phyloP scores from a whole-genome alignment of 192 early-diverging fungal genomes.

The Coemansia sp. region DNA sequence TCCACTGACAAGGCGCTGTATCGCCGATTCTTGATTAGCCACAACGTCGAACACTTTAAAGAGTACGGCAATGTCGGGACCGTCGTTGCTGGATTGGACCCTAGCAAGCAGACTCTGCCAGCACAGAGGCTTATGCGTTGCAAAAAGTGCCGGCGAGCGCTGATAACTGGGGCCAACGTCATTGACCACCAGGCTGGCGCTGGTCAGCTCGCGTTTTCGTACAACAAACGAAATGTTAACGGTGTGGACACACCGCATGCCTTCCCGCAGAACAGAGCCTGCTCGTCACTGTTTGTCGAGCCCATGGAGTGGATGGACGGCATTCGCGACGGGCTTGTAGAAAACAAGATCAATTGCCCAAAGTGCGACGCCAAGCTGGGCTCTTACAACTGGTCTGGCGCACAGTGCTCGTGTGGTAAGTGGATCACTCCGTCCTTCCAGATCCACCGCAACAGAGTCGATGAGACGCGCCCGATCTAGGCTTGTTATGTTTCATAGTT shows the following conservation, averaged over 20 bases:
- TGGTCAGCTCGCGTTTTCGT: constrained; percentile 73
- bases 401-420: constrained; percentile 77
- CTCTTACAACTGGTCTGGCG: constrained; percentile 74
- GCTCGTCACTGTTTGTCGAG: constrained; percentile 81
- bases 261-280: constrained; percentile 55
- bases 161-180: constrained; percentile 66
- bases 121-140: constrained; percentile 47
- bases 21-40: constrained; percentile 65
- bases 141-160: constrained; percentile 63
- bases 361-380: constrained; percentile 81
- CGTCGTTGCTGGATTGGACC: constrained; percentile 61
- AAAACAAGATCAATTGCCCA: constrained; percentile 75
- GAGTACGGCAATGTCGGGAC: constrained; percentile 63
- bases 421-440: constrained; percentile 82
- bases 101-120: constrained; percentile 9
- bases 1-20: constrained; percentile 59
- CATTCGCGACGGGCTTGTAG: constrained; percentile 58
- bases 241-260: constrained; percentile 52
- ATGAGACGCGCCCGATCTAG: constrained; percentile 55
- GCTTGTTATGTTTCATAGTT: neutral
- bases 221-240: constrained; percentile 65
- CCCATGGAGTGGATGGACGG: constrained; percentile 83
- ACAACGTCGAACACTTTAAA: constrained; percentile 60
- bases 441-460: constrained; percentile 75
- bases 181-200: constrained; percentile 69